Percentiles rank a stretch among this genome's conserved stretches.
phyloP scores from a whole-genome alignment of 129 eudicot genomes.

The sunflower (Helianthus annuus) region DNA sequence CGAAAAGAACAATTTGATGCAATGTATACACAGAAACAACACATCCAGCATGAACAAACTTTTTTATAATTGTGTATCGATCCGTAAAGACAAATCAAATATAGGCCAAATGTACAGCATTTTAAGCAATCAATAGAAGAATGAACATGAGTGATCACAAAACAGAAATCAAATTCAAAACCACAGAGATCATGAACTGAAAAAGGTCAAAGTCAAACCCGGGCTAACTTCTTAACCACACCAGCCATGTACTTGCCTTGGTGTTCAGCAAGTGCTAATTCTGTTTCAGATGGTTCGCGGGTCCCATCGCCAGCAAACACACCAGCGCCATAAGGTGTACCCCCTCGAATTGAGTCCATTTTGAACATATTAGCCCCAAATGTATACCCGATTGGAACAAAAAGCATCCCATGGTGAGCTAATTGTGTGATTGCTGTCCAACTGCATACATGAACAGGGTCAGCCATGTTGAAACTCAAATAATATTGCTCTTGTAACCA shows the following conservation, averaged over 20 bases:
- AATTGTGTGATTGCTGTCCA: conserved; percentile 93
- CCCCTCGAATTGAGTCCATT: conserved; percentile 80
- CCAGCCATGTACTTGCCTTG: conserved; percentile 97
- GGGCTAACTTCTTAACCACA: conserved; percentile 62
- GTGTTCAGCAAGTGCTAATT: conserved; percentile 89
- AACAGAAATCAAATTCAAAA: conserved; percentile 14
- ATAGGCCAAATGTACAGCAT: conserved; percentile 29
- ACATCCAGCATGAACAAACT: conserved; percentile 24
- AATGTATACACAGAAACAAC: conserved; percentile 16
- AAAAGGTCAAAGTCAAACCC: conserved; percentile 44
- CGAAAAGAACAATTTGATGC: neutral
- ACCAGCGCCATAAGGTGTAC: conserved; percentile 91
- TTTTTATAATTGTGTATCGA: neutral
- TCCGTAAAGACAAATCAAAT: conserved; percentile 24
- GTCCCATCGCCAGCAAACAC: conserved; percentile 95
- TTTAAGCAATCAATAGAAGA: conserved; percentile 8
- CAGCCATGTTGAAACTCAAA: neutral
- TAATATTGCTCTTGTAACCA: too few species aligned
- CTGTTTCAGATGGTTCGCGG: conserved; percentile 73
- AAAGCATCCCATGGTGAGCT: conserved; percentile 95
- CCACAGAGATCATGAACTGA: conserved; percentile 16
- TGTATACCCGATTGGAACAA: conserved; percentile 88
- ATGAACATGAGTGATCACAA: conserved; percentile 24
- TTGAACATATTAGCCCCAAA: conserved; percentile 95
- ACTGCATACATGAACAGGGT: conserved; percentile 37